These are phyloP conservation scores for Penicillium sp. DNA, from an alignment of 2,329 filamentous ascomycete species.

Conservation along the genomic window DNA sequence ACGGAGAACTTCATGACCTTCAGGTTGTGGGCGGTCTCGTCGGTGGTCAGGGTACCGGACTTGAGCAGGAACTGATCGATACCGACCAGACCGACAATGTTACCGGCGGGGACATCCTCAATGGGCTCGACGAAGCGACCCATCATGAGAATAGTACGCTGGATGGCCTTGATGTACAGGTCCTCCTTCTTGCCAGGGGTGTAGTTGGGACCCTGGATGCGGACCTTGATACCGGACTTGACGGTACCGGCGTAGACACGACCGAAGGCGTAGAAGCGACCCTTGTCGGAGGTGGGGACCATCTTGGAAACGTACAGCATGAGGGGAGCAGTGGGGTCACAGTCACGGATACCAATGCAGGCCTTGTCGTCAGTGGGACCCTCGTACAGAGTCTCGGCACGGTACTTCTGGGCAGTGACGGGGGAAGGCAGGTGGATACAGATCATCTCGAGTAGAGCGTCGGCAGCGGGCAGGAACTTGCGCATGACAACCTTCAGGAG, in stretches of 20 bases:
- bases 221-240: slow-evolving; percentile 97
- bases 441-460: slow-evolving; percentile 99
- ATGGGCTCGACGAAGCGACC: slow-evolving; percentile 98
- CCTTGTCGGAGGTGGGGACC: slow-evolving; percentile 99
- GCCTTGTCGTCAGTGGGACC: slow-evolving; percentile 90
- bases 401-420: slow-evolving; percentile 93
- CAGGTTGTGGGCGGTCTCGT: slow-evolving; percentile 97
- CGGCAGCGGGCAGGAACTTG: slow-evolving; percentile 97
- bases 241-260: slow-evolving; percentile 99
- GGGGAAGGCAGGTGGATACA: slow-evolving; percentile 98
- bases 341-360: slow-evolving; percentile 96
- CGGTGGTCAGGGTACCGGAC: slow-evolving; percentile 98
- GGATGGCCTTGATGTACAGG: slow-evolving; percentile 98
- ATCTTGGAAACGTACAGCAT: slow-evolving; percentile 99
- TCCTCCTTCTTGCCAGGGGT: slow-evolving; percentile 97
- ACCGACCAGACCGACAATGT: slow-evolving; percentile 99
- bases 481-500: slow-evolving; percentile 98
- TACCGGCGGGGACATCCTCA: slow-evolving; percentile 97
- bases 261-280: slow-evolving; percentile 99
- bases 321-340: slow-evolving; percentile 94
- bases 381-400: slow-evolving; percentile 98
- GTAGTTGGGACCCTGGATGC: slow-evolving; percentile 99
- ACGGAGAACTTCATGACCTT: slow-evolving; percentile 99
- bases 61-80: slow-evolving; percentile 99
- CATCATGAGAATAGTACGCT: slow-evolving; percentile 99